Evolutionary conservation across 371 early-diverging fungal species (phyloP).

Genomic region (Batrachochytrium dendrobatidis): DNA sequence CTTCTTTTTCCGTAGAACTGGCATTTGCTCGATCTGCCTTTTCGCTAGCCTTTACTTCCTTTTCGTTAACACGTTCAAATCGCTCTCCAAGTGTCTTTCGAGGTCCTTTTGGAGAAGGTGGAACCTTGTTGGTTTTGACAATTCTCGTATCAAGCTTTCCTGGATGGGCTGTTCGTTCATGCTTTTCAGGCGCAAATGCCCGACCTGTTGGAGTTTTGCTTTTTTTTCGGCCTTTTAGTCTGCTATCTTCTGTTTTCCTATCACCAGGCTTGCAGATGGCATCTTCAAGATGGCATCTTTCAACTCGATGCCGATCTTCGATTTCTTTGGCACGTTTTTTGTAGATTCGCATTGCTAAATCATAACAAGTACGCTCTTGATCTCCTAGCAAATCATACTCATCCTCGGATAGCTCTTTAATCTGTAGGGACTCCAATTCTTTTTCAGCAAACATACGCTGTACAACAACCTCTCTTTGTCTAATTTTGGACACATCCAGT

Average conservation of each 20-base stretch:
- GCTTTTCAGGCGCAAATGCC: conserved; percentile 14
- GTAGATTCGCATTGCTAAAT: conserved; percentile 30
- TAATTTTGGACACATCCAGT: conserved; percentile 32
- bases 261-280: conserved; percentile 31
- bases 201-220: conserved; percentile 5
- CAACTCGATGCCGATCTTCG: conserved; percentile 33
- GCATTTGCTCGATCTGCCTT: conserved; percentile 17
- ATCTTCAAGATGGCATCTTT: conserved; percentile 39
- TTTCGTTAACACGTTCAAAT: conserved; percentile 8
- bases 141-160: conserved; percentile 9
- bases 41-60: conserved; percentile 15
- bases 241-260: conserved; percentile 40
- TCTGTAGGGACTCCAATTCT: conserved; percentile 26
- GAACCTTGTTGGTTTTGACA: conserved; percentile 1
- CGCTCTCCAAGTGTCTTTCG: conserved; percentile 20
- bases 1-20: conserved; percentile 11
- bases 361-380: conserved; percentile 35
- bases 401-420: conserved; percentile 40
- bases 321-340: conserved; percentile 37
- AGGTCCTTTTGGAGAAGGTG: conserved; percentile 25
- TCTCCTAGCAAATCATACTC: conserved; percentile 43
- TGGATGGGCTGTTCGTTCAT: conserved; percentile 14
- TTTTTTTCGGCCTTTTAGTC: conserved; percentile 20
- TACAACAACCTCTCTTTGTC: conserved; percentile 31
- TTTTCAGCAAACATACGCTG: conserved; percentile 20